Evolutionary conservation across 2,329 filamentous ascomycete species (phyloP).

Genomic region (Phaeosphaeria sp.): DNA sequence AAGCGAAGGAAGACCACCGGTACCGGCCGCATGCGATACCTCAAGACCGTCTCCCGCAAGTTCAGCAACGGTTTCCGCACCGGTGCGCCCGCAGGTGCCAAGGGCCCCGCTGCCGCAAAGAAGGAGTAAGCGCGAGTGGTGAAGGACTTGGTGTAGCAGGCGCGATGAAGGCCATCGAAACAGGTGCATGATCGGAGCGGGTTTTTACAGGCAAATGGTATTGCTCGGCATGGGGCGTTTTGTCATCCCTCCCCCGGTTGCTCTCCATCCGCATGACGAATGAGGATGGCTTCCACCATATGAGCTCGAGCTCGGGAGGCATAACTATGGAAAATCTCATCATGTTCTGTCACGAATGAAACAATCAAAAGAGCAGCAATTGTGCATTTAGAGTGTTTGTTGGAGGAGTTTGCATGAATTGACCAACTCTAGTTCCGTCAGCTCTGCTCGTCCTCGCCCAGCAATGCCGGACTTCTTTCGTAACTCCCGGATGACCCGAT

Average conservation of each 20-base stretch:
- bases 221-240: conserved; percentile 50
- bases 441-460: too few relatives aligned
- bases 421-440: background rate
- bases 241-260: conserved; percentile 43
- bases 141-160: conserved; percentile 27
- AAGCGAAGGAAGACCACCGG: conserved; percentile 99
- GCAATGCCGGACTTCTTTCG: too few relatives aligned
- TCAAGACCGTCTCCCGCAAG: conserved; percentile 89
- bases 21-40: conserved; percentile 92
- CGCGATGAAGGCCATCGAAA: conserved; percentile 33
- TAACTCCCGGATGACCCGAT: too few relatives aligned
- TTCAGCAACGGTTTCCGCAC: conserved; percentile 99
- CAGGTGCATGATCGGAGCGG: conserved; percentile 40
- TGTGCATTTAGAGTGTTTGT: background rate
- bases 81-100: conserved; percentile 84
- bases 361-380: conserved; percentile 24
- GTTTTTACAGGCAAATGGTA: conserved; percentile 44
- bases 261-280: conserved; percentile 40
- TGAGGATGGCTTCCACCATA: conserved; percentile 36
- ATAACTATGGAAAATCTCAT: conserved; percentile 49
- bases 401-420: background rate
- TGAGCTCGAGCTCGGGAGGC: conserved; percentile 43
- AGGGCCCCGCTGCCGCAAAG: conserved; percentile 61
- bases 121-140: conserved; percentile 20
- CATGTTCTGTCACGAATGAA: conserved; percentile 50